These are phyloP conservation scores for Penicillium brevicompactum DNA, from an alignment of 2,329 filamentous ascomycete species.

Conservation along the genomic window DNA sequence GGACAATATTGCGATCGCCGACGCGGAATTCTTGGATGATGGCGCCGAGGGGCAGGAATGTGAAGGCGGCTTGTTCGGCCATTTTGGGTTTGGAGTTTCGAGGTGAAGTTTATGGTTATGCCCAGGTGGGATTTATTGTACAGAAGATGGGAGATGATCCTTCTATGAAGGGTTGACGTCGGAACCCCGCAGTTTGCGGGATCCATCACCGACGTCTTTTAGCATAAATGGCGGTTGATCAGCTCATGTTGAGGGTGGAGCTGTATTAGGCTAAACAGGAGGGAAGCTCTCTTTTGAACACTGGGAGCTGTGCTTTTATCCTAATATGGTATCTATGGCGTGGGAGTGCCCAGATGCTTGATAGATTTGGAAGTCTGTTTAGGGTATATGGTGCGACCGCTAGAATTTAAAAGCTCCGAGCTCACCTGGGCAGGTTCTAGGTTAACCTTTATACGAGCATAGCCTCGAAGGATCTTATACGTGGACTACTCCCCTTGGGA, in stretches of 20 bases:
- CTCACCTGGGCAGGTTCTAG: too few relatives aligned
- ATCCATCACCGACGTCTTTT: conserved; percentile 17
- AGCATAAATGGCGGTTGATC: conserved; percentile 7
- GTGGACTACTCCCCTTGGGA: too few relatives aligned
- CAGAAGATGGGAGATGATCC: too few relatives aligned
- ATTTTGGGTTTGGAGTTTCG: background rate
- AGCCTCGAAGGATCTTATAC: background rate
- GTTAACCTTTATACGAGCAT: background rate
- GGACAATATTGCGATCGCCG: conserved; percentile 80
- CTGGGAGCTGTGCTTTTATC: too few relatives aligned
- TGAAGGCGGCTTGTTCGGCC: conserved; percentile 41
- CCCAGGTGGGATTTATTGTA: background rate
- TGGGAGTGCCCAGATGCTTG: too few relatives aligned
- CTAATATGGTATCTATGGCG: too few relatives aligned
- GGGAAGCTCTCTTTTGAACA: background rate
- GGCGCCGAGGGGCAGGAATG: conserved; percentile 48
- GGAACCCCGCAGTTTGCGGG: conserved; percentile 25
- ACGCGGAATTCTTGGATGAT: conserved; percentile 72
- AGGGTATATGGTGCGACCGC: too few relatives aligned
- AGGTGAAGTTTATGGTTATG: too few relatives aligned
- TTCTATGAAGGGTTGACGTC: conserved; percentile 18
- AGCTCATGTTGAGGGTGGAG: background rate
- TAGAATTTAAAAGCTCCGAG: too few relatives aligned
- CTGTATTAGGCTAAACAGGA: conserved; percentile 4
- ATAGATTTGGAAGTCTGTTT: too few relatives aligned